phyloP scores from a whole-genome alignment of 2,329 filamentous ascomycete species.

The Aspergillus transmontanensis region DNA sequence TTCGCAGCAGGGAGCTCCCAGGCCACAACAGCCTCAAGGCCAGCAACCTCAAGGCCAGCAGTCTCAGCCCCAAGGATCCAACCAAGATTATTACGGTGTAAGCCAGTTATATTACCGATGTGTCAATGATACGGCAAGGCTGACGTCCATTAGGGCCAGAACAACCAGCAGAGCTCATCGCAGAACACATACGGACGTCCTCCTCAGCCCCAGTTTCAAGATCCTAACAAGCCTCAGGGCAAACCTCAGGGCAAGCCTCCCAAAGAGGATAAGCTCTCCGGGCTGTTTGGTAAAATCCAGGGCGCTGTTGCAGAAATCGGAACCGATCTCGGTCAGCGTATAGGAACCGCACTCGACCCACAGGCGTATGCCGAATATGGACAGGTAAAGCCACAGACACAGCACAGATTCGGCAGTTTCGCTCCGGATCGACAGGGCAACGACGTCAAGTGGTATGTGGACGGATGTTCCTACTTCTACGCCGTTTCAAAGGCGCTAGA shows the following conservation, averaged over 20 bases:
- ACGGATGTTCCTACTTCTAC: constrained; percentile 82
- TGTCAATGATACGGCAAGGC: not conserved
- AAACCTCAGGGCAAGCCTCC: constrained; percentile 29
- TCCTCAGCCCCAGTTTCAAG: constrained; percentile 29
- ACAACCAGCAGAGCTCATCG: constrained; percentile 14
- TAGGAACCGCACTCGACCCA: constrained; percentile 51
- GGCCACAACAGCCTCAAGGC: constrained; percentile 4
- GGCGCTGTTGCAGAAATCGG: constrained; percentile 54
- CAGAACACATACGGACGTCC: constrained; percentile 30
- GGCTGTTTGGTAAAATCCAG: constrained; percentile 59
- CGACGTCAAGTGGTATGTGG: constrained; percentile 82
- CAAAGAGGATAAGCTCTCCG: constrained; percentile 44
- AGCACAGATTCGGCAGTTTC: constrained; percentile 65
- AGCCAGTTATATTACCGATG: constrained; percentile 10
- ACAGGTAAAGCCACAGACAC: constrained; percentile 37
- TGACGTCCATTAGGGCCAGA: constrained; percentile 8
- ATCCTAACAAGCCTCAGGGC: constrained; percentile 24
- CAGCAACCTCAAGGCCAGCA: not conserved
- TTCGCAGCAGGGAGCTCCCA: constrained; percentile 16
- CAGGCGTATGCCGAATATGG: constrained; percentile 51
- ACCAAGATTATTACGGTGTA: constrained; percentile 27
- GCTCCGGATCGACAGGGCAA: constrained; percentile 72
- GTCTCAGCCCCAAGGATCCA: constrained; percentile 21
- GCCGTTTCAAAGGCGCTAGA: constrained; percentile 80
- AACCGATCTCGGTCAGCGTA: constrained; percentile 52